Percentiles rank a stretch among this genome's conserved stretches.
phyloP scores from a whole-genome alignment of 1,139 yeast species.

The Yamadazyma sp. region DNA sequence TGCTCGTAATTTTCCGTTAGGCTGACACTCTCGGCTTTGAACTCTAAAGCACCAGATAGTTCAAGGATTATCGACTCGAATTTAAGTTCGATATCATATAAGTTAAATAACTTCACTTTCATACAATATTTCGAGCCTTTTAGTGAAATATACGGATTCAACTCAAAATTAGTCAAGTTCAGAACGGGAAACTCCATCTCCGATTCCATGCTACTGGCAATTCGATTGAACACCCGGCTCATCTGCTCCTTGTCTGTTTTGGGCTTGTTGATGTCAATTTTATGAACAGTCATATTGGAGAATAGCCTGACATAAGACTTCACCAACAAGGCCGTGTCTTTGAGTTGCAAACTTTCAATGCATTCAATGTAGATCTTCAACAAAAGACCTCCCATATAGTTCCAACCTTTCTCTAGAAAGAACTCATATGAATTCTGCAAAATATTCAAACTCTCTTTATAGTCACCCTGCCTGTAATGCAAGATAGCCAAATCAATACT shows the following conservation, averaged over 20 bases:
- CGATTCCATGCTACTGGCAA: conserved; percentile 20
- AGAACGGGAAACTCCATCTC: conserved; percentile 28
- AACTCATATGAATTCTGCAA: conserved; percentile 68
- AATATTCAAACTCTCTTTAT: conserved; percentile 59
- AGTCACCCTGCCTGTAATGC: conserved; percentile 58
- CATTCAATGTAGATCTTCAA: conserved; percentile 70
- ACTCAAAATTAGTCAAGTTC: conserved; percentile 27
- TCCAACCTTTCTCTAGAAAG: conserved; percentile 74
- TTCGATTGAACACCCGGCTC: conserved; percentile 1
- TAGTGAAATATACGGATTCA: conserved; percentile 27
- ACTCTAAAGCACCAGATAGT: conserved; percentile 17
- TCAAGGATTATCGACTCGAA: conserved; percentile 22
- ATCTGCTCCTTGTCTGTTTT: conserved; percentile 9
- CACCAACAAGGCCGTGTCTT: conserved; percentile 24
- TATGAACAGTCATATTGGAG: conserved; percentile 25
- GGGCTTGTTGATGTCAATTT: conserved; percentile 31
- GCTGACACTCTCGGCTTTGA: conserved; percentile 5
- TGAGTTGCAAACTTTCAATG: conserved; percentile 45
- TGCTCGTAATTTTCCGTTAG: conserved; percentile 10
- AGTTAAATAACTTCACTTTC: conserved; percentile 24
- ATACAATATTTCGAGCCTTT: conserved; percentile 27
- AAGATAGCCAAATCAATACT: conserved; percentile 81
- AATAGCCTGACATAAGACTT: conserved; percentile 35
- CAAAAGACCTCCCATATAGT: conserved; percentile 61
- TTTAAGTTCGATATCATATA: conserved; percentile 25